A percentile compares a stretch with the other conserved stretches of the same genome.
Conservation (phyloP, 2,329 filamentous ascomycete species). For the Epichloe sp. region DNA sequence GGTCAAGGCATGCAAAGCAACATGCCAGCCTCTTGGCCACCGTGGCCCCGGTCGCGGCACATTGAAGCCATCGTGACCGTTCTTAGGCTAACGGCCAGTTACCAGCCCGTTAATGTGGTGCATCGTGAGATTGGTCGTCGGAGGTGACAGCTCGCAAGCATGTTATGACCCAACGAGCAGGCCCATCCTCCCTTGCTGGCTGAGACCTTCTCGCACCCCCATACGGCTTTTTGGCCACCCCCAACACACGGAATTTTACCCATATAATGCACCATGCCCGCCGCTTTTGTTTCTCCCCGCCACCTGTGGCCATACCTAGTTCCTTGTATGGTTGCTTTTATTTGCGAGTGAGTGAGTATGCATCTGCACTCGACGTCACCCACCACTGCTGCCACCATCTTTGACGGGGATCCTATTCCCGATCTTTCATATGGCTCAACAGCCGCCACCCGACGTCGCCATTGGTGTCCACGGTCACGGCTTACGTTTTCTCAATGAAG, state of each 20-base stretch:
- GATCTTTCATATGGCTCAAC: conserved; percentile 10
- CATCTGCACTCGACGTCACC: not conserved
- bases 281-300: conserved; percentile 5
- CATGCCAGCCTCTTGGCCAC: conserved; percentile 7
- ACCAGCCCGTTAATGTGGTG: not conserved
- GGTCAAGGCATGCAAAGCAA: conserved; percentile 7
- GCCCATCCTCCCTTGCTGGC: conserved; percentile 14
- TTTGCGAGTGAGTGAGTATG: conserved; percentile 1
- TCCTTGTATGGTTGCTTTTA: not conserved
- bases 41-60: conserved; percentile 1
- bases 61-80: conserved; percentile 11
- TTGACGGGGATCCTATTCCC: conserved; percentile 2
- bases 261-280: conserved; percentile 11
- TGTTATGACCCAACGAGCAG: conserved; percentile 11
- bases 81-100: conserved; percentile 5
- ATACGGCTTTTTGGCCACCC: not conserved
- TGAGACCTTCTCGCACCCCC: conserved; percentile 12
- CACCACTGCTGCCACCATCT: conserved; percentile 1
- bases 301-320: not conserved
- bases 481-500: conserved; percentile 19
- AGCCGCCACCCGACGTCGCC: conserved; percentile 6
- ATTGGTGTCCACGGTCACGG: conserved; percentile 13
- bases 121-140: conserved; percentile 2
- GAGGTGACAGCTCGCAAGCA: conserved; percentile 5
- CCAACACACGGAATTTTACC: conserved; percentile 3